These are phyloP conservation scores for Brassica hybrid DNA, from an alignment of 441 rosid genomes.

Conservation along the genomic window DNA sequence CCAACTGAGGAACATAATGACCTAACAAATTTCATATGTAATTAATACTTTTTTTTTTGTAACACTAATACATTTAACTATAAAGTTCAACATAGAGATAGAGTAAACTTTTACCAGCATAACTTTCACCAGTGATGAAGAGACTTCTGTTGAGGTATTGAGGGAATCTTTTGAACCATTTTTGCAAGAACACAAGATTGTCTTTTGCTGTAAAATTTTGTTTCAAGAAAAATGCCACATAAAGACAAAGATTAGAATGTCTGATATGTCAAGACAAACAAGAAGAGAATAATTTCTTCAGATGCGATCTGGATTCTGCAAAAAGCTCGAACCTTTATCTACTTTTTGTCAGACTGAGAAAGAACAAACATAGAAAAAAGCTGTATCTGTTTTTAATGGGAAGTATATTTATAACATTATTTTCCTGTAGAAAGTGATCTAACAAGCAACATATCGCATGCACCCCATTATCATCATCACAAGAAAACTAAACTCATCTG, in stretches of 20 bases:
- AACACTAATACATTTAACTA: neutral
- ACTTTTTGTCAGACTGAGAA: slow-evolving; percentile 50
- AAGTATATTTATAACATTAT: slow-evolving; percentile 12
- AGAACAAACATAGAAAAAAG: slow-evolving; percentile 45
- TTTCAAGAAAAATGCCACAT: slow-evolving; percentile 32
- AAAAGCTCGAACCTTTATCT: slow-evolving; percentile 44
- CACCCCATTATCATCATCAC: slow-evolving; percentile 38
- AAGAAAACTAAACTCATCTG: neutral
- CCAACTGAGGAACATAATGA: slow-evolving; percentile 93
- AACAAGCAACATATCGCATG: slow-evolving; percentile 24
- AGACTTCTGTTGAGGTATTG: slow-evolving; percentile 88
- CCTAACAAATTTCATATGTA: slow-evolving; percentile 48
- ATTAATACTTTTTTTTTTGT: neutral
- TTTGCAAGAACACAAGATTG: slow-evolving; percentile 88
- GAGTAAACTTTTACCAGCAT: slow-evolving; percentile 64
- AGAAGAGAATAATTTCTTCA: slow-evolving; percentile 30
- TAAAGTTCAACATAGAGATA: neutral
- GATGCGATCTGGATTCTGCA: slow-evolving; percentile 39
- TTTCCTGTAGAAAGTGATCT: slow-evolving; percentile 33
- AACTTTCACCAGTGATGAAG: slow-evolving; percentile 94
- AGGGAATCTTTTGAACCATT: slow-evolving; percentile 89
- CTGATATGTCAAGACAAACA: slow-evolving; percentile 32
- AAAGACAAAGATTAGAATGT: slow-evolving; percentile 24
- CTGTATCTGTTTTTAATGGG: slow-evolving; percentile 5
- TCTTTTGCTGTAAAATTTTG: slow-evolving; percentile 65